These are phyloP conservation scores for Saccharum spontaneum DNA, from an alignment of 176 grass and related monocot species.

Conservation along the genomic window DNA sequence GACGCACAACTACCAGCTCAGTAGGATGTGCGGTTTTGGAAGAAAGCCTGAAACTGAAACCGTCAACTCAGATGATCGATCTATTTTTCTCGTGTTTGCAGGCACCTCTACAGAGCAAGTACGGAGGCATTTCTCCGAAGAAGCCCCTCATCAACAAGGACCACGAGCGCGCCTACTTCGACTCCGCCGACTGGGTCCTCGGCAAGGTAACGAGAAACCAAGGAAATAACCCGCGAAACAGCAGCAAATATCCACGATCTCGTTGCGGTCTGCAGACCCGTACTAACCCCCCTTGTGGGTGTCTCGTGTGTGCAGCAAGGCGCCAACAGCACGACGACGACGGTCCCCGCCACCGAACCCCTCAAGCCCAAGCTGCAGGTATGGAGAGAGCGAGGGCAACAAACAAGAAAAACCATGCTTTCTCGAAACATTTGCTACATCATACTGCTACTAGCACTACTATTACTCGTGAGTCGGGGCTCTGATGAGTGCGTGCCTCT, in stretches of 20 bases:
- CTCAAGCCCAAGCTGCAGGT: constrained; percentile 57
- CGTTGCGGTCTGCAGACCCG: not conserved
- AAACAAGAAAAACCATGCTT: too few relatives aligned
- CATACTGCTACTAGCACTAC: too few relatives aligned
- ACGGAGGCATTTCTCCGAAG: constrained; percentile 45
- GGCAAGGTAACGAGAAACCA: constrained; percentile 36
- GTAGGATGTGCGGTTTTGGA: not conserved
- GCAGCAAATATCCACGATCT: not conserved
- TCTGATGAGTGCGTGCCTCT: not conserved
- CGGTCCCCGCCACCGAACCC: constrained; percentile 6
- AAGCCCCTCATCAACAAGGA: constrained; percentile 55
- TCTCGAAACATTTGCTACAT: not conserved
- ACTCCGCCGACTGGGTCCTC: constrained; percentile 59
- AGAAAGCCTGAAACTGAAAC: too few relatives aligned
- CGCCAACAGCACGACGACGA: not conserved
- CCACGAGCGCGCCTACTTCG: constrained; percentile 52
- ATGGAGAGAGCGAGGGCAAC: too few relatives aligned
- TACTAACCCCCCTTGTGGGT: too few relatives aligned
- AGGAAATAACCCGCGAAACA: not conserved
- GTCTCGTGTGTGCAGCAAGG: constrained; percentile 21
- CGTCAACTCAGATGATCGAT: not conserved
- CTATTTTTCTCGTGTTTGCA: not conserved
- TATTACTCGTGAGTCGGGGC: not conserved
- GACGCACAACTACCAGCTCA: constrained; percentile 21
- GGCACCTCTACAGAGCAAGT: constrained; percentile 31